Percentiles rank a stretch among this genome's conserved stretches.
phyloP scores from a whole-genome alignment of 352 stramenopile species.

The Globisporangium recalcitrans region DNA sequence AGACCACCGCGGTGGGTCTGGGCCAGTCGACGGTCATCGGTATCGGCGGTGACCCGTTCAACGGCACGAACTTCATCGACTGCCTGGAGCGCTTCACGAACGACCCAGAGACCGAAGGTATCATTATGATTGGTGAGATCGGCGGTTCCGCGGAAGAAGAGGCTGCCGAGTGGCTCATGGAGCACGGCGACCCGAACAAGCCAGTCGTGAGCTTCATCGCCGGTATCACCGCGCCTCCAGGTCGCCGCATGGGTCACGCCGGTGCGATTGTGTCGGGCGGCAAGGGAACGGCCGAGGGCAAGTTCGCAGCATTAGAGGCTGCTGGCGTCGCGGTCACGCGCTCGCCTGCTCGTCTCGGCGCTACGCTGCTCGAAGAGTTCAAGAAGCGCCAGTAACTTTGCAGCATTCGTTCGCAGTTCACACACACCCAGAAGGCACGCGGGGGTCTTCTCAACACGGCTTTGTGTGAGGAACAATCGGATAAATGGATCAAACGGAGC shows the following conservation, averaged over 20 bases:
- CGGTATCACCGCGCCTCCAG: slow-evolving; percentile 96
- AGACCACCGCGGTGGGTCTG: slow-evolving; percentile 95
- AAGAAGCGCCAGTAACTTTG: slow-evolving; percentile 53
- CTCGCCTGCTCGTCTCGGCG: slow-evolving; percentile 94
- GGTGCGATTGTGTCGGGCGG: slow-evolving; percentile 98
- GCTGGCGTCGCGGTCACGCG: slow-evolving; percentile 95
- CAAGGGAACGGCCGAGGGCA: slow-evolving; percentile 96
- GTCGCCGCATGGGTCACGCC: slow-evolving; percentile 98
- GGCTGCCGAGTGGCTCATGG: slow-evolving; percentile 97
- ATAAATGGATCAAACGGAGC: not conserved
- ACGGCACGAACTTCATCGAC: slow-evolving; percentile 99
- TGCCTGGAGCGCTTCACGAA: slow-evolving; percentile 99
- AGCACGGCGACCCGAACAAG: slow-evolving; percentile 97
- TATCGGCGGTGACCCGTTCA: slow-evolving; percentile 99
- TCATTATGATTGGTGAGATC: slow-evolving; percentile 99
- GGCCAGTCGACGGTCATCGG: slow-evolving; percentile 99
- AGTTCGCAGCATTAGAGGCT: slow-evolving; percentile 95
- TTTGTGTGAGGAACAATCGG: not conserved
- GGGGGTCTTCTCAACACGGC: not conserved
- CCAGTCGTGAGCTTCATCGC: slow-evolving; percentile 99
- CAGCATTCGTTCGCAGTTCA: not conserved
- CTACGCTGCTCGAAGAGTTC: slow-evolving; percentile 96
- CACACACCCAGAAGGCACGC: not conserved
- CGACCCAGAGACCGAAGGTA: slow-evolving; percentile 97
- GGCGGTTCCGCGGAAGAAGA: slow-evolving; percentile 97